Evolutionary conservation across 1,284 basidiomycete species (phyloP), one percentile per base, ranked within the genome.

Genomic region (Cutaneotrichosporon mucoides): DNA sequence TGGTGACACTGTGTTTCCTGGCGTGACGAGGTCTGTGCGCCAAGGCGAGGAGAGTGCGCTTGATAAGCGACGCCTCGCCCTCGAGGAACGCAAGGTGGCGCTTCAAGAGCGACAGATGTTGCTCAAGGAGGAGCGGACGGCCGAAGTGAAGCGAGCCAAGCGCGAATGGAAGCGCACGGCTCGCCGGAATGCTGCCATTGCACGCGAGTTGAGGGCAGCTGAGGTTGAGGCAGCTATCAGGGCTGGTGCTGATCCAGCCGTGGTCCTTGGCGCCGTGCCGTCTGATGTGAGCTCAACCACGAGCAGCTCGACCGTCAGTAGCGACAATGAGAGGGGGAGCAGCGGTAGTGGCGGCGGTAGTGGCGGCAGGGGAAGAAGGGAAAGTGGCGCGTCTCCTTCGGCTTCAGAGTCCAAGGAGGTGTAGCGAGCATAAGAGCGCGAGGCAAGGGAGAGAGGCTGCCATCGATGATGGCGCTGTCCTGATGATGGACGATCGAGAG

Each of bases 71-170:
- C 34, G 47, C 3, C 43, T 58, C 4, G 12, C 33, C 1, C 53
- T 62, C 2, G 63, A 62, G 35, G 50, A 56, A 34, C 63, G 61
- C 15, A 52, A 46, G 7, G 5, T 65, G 5, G 43, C 42, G 8
- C 42, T 65, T 1, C 40, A 52, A 35, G 63, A 65, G 45, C 48
- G 58, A 2, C 46, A 50, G 11, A 46, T 65, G 46, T 13, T 43
- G 12, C 50, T 63, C n/a, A 43, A 53, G 34, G 62, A 63, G 49
- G 43, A 44, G 3, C 41, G 37, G 38, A 54, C 11, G 8, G n/a
- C 40, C 11, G 57, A 47, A 36, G 50, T 36, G 5, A 56, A 53
- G 44, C 60, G 56, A 7, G 49, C 47, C 15, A 52, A 37, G 44
- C 47, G 53, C 16, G 48, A 58, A 40, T 41, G 55, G 13, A 59